Evolutionary conservation across 2,329 filamentous ascomycete genomes (phyloP).

Genomic region (Hypoxylon sp.): DNA sequence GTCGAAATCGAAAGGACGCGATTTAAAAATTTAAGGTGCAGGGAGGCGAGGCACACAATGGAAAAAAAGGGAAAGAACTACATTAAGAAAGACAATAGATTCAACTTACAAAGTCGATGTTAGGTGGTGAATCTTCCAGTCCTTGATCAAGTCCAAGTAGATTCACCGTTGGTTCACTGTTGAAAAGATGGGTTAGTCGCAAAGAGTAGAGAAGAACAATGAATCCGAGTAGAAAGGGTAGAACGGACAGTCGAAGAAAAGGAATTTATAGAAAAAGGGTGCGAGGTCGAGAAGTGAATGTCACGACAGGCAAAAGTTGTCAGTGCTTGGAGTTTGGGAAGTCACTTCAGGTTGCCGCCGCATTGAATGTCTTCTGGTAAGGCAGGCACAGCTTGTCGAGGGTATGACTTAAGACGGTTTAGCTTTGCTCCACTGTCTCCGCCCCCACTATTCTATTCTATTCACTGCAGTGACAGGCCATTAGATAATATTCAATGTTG

Average conservation of each 20-base stretch:
- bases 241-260: not conserved
- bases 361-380: constrained; percentile 15
- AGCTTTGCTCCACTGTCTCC: no score
- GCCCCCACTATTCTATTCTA: no score
- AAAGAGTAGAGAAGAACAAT: not conserved
- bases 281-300: constrained; percentile 1
- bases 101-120: constrained; percentile 15
- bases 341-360: constrained; percentile 26
- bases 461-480: no score
- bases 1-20: no score
- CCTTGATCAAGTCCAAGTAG: constrained; percentile 5
- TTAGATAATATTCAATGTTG: no score
- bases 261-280: not conserved
- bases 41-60: no score
- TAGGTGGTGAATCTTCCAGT: constrained; percentile 16
- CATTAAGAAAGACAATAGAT: no score
- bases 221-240: not conserved
- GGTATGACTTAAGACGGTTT: no score
- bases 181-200: not conserved
- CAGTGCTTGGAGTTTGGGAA: no score
- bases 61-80: constrained; percentile 3
- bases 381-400: no score
- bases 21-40: no score
- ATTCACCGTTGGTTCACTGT: not conserved
- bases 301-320: constrained; percentile 10